These are phyloP conservation scores for Vanrija pseudolonga DNA, from an alignment of 1,284 basidiomycete species.

Conservation along the genomic window DNA sequence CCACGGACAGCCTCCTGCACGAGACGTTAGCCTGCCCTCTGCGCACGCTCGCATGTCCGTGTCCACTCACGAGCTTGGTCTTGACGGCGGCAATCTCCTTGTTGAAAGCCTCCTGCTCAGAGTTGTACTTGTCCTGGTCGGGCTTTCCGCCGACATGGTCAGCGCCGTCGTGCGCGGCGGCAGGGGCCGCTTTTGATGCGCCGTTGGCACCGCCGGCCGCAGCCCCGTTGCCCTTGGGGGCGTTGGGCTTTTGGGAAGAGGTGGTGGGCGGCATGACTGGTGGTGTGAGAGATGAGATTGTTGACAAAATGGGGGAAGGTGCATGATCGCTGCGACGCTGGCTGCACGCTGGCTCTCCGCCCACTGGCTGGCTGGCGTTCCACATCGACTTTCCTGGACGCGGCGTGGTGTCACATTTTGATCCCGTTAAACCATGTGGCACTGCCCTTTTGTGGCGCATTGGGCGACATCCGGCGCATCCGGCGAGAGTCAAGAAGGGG, in stretches of 20 bases:
- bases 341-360: neutral
- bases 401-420: neutral
- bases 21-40: neutral
- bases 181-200: slow-evolving; percentile 5
- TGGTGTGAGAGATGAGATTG: neutral
- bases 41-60: too few species aligned
- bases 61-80: slow-evolving; percentile 67
- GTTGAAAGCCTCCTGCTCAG: slow-evolving; percentile 77
- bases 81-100: slow-evolving; percentile 77
- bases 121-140: slow-evolving; percentile 74
- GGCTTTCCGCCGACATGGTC: slow-evolving; percentile 59
- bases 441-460: too few species aligned
- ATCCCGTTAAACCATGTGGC: neutral
- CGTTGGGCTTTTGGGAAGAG: slow-evolving; percentile 39
- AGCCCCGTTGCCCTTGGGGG: slow-evolving; percentile 19
- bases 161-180: slow-evolving; percentile 24
- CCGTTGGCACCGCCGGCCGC: slow-evolving; percentile 18
- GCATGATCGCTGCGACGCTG: neutral
- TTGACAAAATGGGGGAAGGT: neutral
- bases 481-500: too few species aligned
- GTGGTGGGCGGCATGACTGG: slow-evolving; percentile 46
- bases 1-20: slow-evolving; percentile 69
- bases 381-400: neutral
- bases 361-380: neutral
- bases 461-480: too few species aligned